These are phyloP conservation scores for Stereocaulon alpinum DNA, from an alignment of 495 filamentous ascomycete species.

Conservation along the genomic window DNA sequence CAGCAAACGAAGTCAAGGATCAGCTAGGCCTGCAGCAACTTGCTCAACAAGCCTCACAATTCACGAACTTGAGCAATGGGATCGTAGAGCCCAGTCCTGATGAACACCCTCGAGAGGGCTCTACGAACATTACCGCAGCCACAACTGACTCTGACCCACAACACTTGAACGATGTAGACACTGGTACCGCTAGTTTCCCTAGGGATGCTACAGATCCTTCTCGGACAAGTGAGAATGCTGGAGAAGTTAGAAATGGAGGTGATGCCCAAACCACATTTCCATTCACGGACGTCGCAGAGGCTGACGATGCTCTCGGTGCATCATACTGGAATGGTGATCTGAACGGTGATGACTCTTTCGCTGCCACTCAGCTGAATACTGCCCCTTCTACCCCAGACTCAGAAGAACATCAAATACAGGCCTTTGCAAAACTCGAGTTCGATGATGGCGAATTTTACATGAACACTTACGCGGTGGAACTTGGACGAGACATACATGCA, in stretches of 20 bases:
- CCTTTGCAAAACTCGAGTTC: slow-evolving; percentile 62
- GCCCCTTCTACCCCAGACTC: slow-evolving; percentile 34
- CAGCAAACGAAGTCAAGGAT: neutral
- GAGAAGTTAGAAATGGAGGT: neutral
- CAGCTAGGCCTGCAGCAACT: slow-evolving; percentile 5
- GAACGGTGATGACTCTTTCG: neutral
- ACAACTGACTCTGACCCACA: neutral
- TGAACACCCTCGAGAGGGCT: neutral
- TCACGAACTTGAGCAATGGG: neutral
- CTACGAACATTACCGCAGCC: neutral
- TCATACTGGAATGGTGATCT: neutral
- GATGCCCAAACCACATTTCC: neutral
- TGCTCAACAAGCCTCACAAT: slow-evolving; percentile 13
- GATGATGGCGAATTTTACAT: slow-evolving; percentile 64
- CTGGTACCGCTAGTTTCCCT: neutral
- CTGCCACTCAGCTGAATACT: slow-evolving; percentile 5
- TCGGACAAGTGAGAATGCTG: neutral
- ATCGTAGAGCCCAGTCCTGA: neutral
- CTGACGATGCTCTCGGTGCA: neutral
- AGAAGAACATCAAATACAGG: slow-evolving; percentile 41
- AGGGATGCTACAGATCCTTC: neutral
- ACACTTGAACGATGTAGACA: neutral
- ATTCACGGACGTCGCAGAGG: slow-evolving; percentile 1
- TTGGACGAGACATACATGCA: slow-evolving; percentile 55
- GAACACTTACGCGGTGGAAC: slow-evolving; percentile 53